A percentile compares a stretch with the other conserved stretches of the same genome.
Conservation (phyloP, 352 stramenopile genomes). For the Pythium grandisporangium region DNA sequence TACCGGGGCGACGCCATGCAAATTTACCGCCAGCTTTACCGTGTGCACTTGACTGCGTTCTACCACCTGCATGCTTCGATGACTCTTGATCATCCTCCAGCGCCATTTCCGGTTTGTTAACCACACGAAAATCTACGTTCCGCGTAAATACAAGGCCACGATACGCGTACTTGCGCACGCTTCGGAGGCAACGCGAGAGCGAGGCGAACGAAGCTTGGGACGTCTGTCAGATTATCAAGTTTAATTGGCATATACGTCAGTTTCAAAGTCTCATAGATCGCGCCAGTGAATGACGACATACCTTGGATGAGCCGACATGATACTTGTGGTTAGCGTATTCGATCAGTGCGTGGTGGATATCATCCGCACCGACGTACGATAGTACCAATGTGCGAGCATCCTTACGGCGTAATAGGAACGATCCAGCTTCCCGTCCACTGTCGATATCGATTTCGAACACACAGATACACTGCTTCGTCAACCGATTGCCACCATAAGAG, state of each 20-base stretch:
- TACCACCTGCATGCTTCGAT: neutral
- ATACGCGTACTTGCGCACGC: conserved; percentile 68
- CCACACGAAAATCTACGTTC: conserved; percentile 54
- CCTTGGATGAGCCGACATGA: conserved; percentile 71
- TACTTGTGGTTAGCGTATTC: conserved; percentile 64
- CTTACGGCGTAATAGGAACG: conserved; percentile 74
- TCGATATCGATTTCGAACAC: neutral
- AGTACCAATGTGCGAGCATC: conserved; percentile 73
- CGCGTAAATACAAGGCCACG: conserved; percentile 68
- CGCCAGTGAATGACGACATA: conserved; percentile 18
- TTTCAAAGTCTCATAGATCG: no score
- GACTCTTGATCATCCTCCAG: conserved; percentile 25
- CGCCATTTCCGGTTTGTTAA: conserved; percentile 52
- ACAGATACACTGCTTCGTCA: no score
- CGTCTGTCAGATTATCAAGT: conserved; percentile 14
- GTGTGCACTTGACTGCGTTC: no score
- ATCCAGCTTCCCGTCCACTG: conserved; percentile 48
- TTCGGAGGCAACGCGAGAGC: conserved; percentile 69
- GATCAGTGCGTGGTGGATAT: conserved; percentile 79
- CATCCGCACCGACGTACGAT: conserved; percentile 54
- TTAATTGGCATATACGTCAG: neutral
- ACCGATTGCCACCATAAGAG: neutral
- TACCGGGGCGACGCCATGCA: conserved; percentile 8
- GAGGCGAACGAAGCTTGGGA: conserved; percentile 52
- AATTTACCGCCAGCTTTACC: no score